Evolutionary conservation across 2,329 filamentous ascomycete species (phyloP).

Genomic region (Lasiodiplodia theobromae): DNA sequence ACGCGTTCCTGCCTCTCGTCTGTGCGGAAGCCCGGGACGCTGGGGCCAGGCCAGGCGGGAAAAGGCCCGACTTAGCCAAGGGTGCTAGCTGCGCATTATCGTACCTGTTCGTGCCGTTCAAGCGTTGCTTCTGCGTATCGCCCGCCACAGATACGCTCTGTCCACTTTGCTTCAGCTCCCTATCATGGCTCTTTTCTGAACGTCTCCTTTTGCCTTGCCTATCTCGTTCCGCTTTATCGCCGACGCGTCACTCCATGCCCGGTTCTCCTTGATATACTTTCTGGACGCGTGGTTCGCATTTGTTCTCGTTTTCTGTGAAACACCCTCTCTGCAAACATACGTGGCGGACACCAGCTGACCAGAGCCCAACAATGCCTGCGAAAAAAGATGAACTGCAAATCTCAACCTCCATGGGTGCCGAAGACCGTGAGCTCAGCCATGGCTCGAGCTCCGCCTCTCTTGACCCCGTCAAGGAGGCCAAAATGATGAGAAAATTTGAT

Average conservation of each 20-base stretch:
- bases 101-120: neutral
- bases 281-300: neutral
- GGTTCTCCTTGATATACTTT: neutral
- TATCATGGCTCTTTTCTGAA: slow-evolving; percentile 11
- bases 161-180: slow-evolving; percentile 6
- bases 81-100: neutral
- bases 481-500: slow-evolving; percentile 28
- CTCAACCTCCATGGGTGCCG: slow-evolving; percentile 5
- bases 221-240: neutral
- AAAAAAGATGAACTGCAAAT: slow-evolving; percentile 23
- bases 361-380: slow-evolving; percentile 20
- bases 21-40: slow-evolving; percentile 1
- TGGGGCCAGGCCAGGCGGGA: neutral
- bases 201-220: neutral
- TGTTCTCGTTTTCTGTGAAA: slow-evolving; percentile 19
- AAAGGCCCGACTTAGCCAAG: slow-evolving; percentile 11
- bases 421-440: slow-evolving; percentile 17
- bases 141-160: slow-evolving; percentile 20
- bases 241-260: neutral
- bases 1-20: neutral
- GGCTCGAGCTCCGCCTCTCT: slow-evolving; percentile 16
- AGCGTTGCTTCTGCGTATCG: neutral
- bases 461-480: slow-evolving; percentile 26
- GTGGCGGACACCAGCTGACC: slow-evolving; percentile 13
- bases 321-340: slow-evolving; percentile 1